Conservation (phyloP, 2,329 filamentous ascomycete species). For the Dothistroma pini region DNA sequence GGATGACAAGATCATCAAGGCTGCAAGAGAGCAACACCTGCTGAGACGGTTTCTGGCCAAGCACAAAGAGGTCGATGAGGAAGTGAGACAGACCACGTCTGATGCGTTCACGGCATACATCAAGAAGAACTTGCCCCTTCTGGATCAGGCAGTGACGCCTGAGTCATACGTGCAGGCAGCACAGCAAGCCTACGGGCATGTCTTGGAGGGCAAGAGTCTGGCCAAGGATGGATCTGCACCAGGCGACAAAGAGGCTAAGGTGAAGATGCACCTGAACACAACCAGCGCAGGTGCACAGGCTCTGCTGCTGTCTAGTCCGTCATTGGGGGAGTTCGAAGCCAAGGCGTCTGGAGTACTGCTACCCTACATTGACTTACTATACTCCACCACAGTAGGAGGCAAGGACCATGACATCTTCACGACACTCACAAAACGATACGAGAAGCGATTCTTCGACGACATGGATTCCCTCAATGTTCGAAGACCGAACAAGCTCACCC, state of each 20-base stretch:
- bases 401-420: constrained; percentile 76
- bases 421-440: constrained; percentile 78
- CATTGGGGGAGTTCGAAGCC: constrained; percentile 49
- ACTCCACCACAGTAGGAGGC: constrained; percentile 55
- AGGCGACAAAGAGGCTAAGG: constrained; percentile 76
- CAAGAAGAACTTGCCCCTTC: constrained; percentile 63
- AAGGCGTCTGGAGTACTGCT: constrained; percentile 66
- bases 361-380: constrained; percentile 70
- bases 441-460: constrained; percentile 82
- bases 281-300: constrained; percentile 52
- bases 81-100: constrained; percentile 49
- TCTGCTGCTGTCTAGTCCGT: constrained; percentile 37
- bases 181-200: constrained; percentile 51
- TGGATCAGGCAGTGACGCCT: constrained; percentile 44
- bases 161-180: constrained; percentile 48
- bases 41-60: constrained; percentile 63
- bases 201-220: constrained; percentile 54
- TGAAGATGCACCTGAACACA: constrained; percentile 82
- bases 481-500: constrained; percentile 73
- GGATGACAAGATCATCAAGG: constrained; percentile 61
- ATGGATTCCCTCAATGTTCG: constrained; percentile 84
- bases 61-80: constrained; percentile 43
- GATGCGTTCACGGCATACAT: constrained; percentile 55
- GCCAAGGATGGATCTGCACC: constrained; percentile 52
- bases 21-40: constrained; percentile 72